Evolutionary conservation across 441 rosid species (phyloP).

Genomic region (Mallotus japonicus): DNA sequence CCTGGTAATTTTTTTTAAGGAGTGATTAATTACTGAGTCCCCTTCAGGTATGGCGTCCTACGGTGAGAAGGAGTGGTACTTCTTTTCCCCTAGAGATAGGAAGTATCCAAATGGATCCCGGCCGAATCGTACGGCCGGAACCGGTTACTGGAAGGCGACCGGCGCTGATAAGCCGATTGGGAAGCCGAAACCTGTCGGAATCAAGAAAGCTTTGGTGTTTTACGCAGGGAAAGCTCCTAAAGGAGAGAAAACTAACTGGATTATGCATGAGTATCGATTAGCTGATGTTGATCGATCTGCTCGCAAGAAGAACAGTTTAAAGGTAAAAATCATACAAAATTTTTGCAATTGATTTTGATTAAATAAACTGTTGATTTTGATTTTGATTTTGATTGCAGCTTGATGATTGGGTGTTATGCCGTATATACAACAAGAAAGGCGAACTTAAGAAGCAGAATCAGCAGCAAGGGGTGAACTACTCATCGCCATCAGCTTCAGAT

Average conservation of each 20-base stretch:
- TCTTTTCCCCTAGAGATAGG: slow-evolving; percentile 78
- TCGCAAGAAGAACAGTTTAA: slow-evolving; percentile 70
- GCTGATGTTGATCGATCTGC: slow-evolving; percentile 82
- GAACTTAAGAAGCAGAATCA: slow-evolving; percentile 36
- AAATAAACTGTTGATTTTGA: background rate
- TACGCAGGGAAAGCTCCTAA: slow-evolving; percentile 77
- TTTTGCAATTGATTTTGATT: background rate
- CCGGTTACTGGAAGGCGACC: slow-evolving; percentile 94
- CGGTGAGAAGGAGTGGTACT: slow-evolving; percentile 93
- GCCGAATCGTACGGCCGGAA: slow-evolving; percentile 85
- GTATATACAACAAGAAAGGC: slow-evolving; percentile 92
- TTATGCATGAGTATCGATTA: slow-evolving; percentile 90
- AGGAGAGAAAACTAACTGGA: slow-evolving; percentile 92
- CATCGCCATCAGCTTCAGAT: background rate
- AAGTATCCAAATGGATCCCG: slow-evolving; percentile 90
- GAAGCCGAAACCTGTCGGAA: slow-evolving; percentile 65
- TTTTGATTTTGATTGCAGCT: slow-evolving; percentile 40
- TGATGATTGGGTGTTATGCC: slow-evolving; percentile 93
- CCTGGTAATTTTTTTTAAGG: background rate
- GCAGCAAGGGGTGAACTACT: slow-evolving; percentile 21
- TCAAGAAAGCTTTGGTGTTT: slow-evolving; percentile 82
- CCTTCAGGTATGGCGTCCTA: slow-evolving; percentile 57
- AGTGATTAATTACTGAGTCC: background rate
- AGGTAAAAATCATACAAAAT: slow-evolving; percentile 37
- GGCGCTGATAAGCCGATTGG: slow-evolving; percentile 96